phyloP scores from a whole-genome alignment of 2,329 filamentous ascomycete genomes.

The Aschersonia sp. region DNA sequence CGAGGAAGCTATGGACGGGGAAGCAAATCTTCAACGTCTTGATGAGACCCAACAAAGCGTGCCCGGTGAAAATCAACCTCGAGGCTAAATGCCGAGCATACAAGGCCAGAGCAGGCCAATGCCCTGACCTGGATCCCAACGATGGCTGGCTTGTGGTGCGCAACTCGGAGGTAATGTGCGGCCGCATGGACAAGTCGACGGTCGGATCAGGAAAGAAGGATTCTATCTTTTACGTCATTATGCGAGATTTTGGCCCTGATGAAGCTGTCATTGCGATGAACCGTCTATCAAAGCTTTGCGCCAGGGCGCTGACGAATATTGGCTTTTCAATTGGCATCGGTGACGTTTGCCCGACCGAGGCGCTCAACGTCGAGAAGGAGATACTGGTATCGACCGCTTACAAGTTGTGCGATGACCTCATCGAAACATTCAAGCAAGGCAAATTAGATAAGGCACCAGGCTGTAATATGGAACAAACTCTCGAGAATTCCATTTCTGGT shows the following conservation, averaged over 20 bases:
- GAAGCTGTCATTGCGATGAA: conserved; percentile 89
- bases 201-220: conserved; percentile 97
- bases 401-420: conserved; percentile 66
- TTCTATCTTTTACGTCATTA: conserved; percentile 91
- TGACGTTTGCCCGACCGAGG: conserved; percentile 74
- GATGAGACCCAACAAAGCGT: conserved; percentile 77
- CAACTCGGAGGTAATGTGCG: conserved; percentile 96
- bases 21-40: conserved; percentile 93
- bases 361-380: conserved; percentile 59
- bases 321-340: conserved; percentile 95
- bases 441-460: conserved; percentile 77
- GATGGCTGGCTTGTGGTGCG: conserved; percentile 87
- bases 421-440: conserved; percentile 64
- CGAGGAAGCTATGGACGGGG: conserved; percentile 82
- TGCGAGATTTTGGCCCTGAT: conserved; percentile 86
- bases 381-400: conserved; percentile 67
- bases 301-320: conserved; percentile 73
- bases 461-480: conserved; percentile 79
- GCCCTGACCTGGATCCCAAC: conserved; percentile 65
- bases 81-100: conserved; percentile 86
- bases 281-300: conserved; percentile 77
- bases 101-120: conserved; percentile 39
- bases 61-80: conserved; percentile 73
- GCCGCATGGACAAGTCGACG: conserved; percentile 93
- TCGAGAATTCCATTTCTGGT: conserved; percentile 83